Evolutionary conservation across 257 asterid genomes (phyloP).

Genomic region (Solanum arcanum): DNA sequence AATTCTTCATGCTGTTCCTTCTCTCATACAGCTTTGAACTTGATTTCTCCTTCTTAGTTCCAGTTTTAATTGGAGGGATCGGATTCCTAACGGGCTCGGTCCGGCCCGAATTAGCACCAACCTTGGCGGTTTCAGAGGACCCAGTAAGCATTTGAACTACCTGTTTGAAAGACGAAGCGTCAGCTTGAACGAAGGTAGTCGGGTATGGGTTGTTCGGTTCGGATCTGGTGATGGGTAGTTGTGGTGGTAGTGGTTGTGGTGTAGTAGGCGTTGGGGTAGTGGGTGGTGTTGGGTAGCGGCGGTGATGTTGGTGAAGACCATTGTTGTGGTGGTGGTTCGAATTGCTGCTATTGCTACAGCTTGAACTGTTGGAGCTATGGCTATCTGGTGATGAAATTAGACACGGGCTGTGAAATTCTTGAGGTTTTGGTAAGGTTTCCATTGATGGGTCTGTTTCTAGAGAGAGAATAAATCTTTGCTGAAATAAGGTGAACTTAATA

Average conservation of each 20-base stretch:
- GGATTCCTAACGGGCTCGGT: constrained; percentile 36
- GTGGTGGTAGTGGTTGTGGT: constrained; percentile 34
- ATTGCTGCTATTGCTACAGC: constrained; percentile 20
- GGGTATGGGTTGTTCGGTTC: constrained; percentile 81
- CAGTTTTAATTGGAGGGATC: constrained; percentile 65
- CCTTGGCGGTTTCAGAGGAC: constrained; percentile 43
- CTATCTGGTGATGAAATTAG: constrained; percentile 24
- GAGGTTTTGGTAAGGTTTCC: constrained; percentile 35
- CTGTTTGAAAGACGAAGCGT: constrained; percentile 80
- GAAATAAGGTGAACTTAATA: neutral
- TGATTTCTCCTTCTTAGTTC: constrained; percentile 57
- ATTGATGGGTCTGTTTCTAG: constrained; percentile 19
- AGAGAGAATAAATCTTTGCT: neutral
- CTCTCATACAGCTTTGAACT: constrained; percentile 72
- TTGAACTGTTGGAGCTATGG: constrained; percentile 31
- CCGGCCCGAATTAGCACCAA: constrained; percentile 17
- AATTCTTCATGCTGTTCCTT: constrained; percentile 64
- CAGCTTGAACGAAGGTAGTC: constrained; percentile 97
- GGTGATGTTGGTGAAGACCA: constrained; percentile 10
- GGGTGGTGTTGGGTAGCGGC: constrained; percentile 1
- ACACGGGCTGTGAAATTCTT: constrained; percentile 24
- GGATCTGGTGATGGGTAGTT: constrained; percentile 70
- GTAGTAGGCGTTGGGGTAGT: neutral
- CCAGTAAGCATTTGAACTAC: constrained; percentile 94
- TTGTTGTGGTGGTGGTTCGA: constrained; percentile 2